Evolutionary conservation across 371 early-diverging fungal genomes (phyloP).

Genomic region (Thermomucor indicae-seudaticae): DNA sequence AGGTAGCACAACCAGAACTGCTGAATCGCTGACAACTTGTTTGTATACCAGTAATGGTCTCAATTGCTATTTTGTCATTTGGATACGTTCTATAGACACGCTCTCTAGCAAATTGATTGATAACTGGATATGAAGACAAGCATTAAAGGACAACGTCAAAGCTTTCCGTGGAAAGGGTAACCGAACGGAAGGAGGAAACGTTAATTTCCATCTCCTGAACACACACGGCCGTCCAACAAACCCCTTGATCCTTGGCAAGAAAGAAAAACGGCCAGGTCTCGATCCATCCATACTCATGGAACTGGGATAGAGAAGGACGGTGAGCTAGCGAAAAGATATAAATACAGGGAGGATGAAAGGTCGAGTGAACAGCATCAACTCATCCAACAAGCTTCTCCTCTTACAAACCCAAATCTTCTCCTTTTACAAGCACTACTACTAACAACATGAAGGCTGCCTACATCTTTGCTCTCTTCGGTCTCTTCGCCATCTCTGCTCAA

Average conservation of each 20-base stretch:
- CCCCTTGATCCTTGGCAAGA: neutral
- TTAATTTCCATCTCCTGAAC: neutral
- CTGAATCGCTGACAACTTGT: no score
- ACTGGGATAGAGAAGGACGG: neutral
- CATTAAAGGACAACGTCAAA: no score
- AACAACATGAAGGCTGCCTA: conserved; percentile 27
- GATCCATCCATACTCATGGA: no score
- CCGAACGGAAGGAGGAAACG: no score
- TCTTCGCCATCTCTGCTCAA: conserved; percentile 18
- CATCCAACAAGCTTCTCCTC: no score
- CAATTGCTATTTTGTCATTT: no score
- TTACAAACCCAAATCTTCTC: neutral
- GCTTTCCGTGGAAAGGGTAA: no score
- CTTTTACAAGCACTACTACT: conserved; percentile 1
- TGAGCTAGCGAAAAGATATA: neutral
- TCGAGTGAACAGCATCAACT: neutral
- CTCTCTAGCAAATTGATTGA: no score
- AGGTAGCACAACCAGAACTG: no score
- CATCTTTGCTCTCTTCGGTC: conserved; percentile 16
- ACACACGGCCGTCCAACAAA: neutral
- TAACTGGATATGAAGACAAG: no score
- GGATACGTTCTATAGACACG: no score
- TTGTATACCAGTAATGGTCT: no score
- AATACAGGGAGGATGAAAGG: neutral
- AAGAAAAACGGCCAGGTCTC: neutral